Percentiles rank a stretch among this genome's conserved stretches.
These are phyloP conservation scores for Apiosordaria backusii DNA, from an alignment of 495 filamentous ascomycete species.

Conservation along the genomic window DNA sequence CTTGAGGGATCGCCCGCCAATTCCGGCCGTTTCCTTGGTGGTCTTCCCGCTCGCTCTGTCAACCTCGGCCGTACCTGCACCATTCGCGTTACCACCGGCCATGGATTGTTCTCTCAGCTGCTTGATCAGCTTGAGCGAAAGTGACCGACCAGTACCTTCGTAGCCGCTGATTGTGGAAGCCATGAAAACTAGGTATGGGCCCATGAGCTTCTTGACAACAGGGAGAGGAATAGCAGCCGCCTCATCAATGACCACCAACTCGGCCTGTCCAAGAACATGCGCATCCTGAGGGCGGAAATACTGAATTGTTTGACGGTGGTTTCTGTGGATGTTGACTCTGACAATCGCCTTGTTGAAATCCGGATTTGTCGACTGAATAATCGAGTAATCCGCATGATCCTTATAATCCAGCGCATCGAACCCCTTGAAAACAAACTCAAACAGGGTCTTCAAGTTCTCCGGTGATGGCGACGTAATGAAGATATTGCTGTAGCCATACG, in stretches of 20 bases:
- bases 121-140: constrained; percentile 95
- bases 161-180: constrained; percentile 99
- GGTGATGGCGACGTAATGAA: constrained; percentile 99
- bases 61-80: constrained; percentile 61
- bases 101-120: constrained; percentile 92
- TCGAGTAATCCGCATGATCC: constrained; percentile 95
- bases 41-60: constrained; percentile 69
- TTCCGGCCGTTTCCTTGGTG: constrained; percentile 58
- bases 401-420: constrained; percentile 92
- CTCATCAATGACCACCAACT: constrained; percentile 95
- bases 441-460: constrained; percentile 96
- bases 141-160: constrained; percentile 91
- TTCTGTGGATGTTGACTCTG: constrained; percentile 88
- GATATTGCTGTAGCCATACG: constrained; percentile 97
- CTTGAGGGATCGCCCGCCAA: constrained; percentile 72
- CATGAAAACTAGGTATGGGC: constrained; percentile 99
- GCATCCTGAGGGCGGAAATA: constrained; percentile 97
- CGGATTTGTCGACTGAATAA: constrained; percentile 96
- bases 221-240: constrained; percentile 95
- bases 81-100: constrained; percentile 44
- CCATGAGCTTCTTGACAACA: constrained; percentile 88
- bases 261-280: constrained; percentile 91
- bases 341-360: constrained; percentile 99
- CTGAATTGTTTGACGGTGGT: constrained; percentile 97
- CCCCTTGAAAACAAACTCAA: constrained; percentile 97